These are phyloP conservation scores for Colletotrichum spinosum DNA, from an alignment of 2,329 filamentous ascomycete genomes.

Conservation along the genomic window DNA sequence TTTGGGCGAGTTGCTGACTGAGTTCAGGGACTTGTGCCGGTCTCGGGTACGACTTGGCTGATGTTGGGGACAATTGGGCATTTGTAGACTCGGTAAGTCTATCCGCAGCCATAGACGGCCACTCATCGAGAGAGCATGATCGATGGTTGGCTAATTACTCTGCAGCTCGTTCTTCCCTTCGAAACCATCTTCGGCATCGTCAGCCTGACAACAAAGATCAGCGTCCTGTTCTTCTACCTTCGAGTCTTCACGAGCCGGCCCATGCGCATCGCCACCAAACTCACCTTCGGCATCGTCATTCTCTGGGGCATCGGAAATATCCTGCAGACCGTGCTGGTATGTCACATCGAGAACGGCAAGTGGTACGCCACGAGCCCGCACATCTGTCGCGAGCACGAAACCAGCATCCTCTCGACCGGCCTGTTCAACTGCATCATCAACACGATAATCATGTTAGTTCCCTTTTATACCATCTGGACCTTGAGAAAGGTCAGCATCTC, in stretches of 20 bases:
- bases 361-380: constrained; percentile 42
- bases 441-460: constrained; percentile 51
- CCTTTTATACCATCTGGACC: constrained; percentile 50
- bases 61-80: constrained; percentile 15
- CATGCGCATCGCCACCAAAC: constrained; percentile 45
- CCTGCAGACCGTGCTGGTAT: constrained; percentile 43
- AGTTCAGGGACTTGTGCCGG: constrained; percentile 40
- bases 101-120: no score
- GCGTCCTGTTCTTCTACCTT: constrained; percentile 56
- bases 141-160: not conserved
- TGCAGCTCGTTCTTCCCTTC: constrained; percentile 51
- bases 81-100: constrained; percentile 13
- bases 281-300: constrained; percentile 39
- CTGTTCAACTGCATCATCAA: constrained; percentile 54
- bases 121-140: not conserved
- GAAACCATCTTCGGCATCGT: constrained; percentile 50
- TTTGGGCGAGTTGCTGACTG: not conserved
- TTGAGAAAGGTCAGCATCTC: constrained; percentile 47
- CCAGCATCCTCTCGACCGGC: constrained; percentile 52
- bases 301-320: constrained; percentile 43
- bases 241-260: constrained; percentile 51
- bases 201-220: constrained; percentile 53
- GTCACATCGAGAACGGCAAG: constrained; percentile 36
- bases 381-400: constrained; percentile 50
- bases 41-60: constrained; percentile 39